These are phyloP conservation scores for Apocynum venetum DNA, from an alignment of 257 asterid species.

Conservation along the genomic window DNA sequence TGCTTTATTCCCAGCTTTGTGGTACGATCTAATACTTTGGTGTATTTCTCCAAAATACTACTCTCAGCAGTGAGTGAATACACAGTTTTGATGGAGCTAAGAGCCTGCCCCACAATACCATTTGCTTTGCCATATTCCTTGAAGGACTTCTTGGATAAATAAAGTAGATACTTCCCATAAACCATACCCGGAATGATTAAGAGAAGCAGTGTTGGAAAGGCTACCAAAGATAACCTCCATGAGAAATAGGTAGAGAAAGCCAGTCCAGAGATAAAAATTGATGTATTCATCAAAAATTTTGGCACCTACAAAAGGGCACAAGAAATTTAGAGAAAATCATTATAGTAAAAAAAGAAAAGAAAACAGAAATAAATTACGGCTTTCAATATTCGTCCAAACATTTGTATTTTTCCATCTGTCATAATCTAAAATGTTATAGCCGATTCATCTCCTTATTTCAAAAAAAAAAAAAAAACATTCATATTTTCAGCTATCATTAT, in stretches of 20 bases:
- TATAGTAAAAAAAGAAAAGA: not conserved
- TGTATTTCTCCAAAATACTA: conserved; percentile 55
- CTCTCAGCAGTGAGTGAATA: conserved; percentile 82
- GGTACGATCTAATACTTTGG: conserved; percentile 47
- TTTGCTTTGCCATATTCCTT: conserved; percentile 67
- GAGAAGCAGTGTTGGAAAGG: conserved; percentile 58
- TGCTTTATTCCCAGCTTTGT: conserved; percentile 68
- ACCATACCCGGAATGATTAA: conserved; percentile 66
- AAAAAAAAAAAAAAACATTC: too few species aligned
- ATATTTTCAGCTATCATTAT: too few species aligned
- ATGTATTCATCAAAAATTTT: conserved; percentile 63
- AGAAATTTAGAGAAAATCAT: not conserved
- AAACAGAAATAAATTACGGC: too few species aligned
- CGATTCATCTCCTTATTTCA: too few species aligned
- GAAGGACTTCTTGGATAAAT: conserved; percentile 48
- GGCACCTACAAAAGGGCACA: conserved; percentile 49
- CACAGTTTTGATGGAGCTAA: conserved; percentile 75
- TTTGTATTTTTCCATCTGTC: not conserved
- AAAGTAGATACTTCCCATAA: conserved; percentile 60
- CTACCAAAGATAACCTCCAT: conserved; percentile 70
- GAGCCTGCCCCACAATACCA: conserved; percentile 57
- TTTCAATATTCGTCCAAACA: not conserved
- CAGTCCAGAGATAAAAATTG: conserved; percentile 69
- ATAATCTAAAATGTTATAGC: too few species aligned
- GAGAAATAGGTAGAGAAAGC: conserved; percentile 62